These are phyloP conservation scores for Trichoderma hamatum DNA, from an alignment of 2,329 filamentous ascomycete species.

Conservation along the genomic window DNA sequence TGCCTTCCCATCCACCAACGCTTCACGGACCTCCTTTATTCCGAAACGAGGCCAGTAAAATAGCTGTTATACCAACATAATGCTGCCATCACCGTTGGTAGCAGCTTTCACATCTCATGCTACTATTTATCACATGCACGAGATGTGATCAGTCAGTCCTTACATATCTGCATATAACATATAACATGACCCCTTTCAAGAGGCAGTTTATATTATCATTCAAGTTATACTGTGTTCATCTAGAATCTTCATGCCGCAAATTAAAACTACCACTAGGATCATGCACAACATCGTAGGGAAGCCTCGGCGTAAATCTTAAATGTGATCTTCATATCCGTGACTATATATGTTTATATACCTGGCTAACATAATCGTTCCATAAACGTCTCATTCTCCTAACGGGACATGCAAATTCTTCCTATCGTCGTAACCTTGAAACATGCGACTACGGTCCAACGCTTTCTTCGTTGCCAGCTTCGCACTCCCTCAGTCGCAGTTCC, in stretches of 20 bases:
- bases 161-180: background rate
- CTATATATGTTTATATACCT: background rate
- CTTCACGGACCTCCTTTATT: background rate
- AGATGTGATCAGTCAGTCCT: background rate
- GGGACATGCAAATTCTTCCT: conserved; percentile 15
- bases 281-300: background rate
- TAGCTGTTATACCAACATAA: background rate
- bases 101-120: background rate
- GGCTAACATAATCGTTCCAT: conserved; percentile 21
- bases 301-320: background rate
- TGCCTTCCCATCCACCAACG: background rate
- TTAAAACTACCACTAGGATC: background rate
- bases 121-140: too few species aligned
- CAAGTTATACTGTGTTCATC: too few species aligned
- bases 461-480: background rate
- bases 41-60: fast-evolving
- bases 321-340: conserved; percentile 23
- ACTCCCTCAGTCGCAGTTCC: background rate
- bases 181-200: too few species aligned
- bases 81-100: background rate
- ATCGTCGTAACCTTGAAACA: conserved; percentile 7
- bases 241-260: background rate
- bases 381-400: conserved; percentile 4
- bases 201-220: too few species aligned
- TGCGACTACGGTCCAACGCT: conserved; percentile 1